Percentiles rank a stretch among this genome's conserved stretches.
These are phyloP conservation scores for Scytalidium sp. DNA, from an alignment of 2,329 filamentous ascomycete species.

Conservation along the genomic window DNA sequence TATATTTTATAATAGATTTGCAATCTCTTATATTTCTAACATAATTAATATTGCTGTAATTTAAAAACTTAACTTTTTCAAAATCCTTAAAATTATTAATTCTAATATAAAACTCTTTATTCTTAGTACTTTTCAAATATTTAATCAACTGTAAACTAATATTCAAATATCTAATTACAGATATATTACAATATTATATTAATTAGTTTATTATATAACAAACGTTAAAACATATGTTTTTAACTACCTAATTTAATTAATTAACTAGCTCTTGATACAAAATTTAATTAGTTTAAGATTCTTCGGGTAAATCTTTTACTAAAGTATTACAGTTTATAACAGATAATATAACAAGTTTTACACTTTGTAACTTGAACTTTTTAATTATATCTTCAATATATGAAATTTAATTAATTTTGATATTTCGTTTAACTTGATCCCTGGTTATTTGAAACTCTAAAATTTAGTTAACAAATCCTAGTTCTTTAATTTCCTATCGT, in stretches of 20 bases:
- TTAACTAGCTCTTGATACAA: background rate
- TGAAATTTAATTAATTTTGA: background rate
- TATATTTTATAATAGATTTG: slow-evolving; percentile 4
- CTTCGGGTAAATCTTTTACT: background rate
- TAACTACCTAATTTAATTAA: background rate
- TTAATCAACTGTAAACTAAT: background rate
- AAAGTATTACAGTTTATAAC: background rate
- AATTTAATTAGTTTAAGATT: background rate
- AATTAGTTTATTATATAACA: background rate
- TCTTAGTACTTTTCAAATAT: background rate
- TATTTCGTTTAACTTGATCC: background rate
- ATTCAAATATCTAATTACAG: background rate
- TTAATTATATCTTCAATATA: background rate
- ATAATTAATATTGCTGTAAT: background rate
- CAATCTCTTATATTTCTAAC: slow-evolving; percentile 1
- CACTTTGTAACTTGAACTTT: background rate
- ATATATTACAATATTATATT: background rate
- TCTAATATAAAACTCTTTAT: background rate
- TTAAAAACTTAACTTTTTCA: background rate
- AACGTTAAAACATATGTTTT: background rate
- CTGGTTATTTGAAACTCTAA: background rate
- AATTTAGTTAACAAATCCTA: slow-evolving; percentile 1
- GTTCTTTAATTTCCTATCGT: slow-evolving; percentile 5
- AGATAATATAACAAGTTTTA: background rate
- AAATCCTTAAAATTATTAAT: no score